Evolutionary conservation across 768 basidiomycete species (phyloP), one percentile per base, ranked within the genome.

Genomic region (Lanmaoa rubissima): DNA sequence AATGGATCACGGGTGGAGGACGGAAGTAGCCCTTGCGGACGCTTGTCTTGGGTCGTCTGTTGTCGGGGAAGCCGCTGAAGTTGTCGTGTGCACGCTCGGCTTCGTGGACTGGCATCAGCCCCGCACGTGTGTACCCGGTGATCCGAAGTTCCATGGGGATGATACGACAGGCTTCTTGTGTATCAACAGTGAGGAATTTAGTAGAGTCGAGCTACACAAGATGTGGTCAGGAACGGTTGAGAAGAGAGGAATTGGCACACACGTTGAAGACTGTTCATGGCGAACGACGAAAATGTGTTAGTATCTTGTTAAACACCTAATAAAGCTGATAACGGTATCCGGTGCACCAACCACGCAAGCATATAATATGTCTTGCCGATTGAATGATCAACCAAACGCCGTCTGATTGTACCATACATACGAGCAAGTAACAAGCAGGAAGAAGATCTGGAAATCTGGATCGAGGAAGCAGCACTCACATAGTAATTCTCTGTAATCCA

Each of bases 401-500:
- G 38, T 12, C 16, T 16, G 3, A 11, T 31, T 35, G 11, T 24
- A 32, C 17, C 44, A 44, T 34, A 48, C 13, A 44, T 34, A 48
- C 13, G 24, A 19, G 34, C 9, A 38, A 57, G 46, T 32, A 38
- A 4, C 24, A n/a, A 17, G 36, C n/a, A 26, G 8, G 16, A 57
- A 58, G 16, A 35, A 49, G 17, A 35, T 5, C 10, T 10, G 1
- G 14, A 11, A 5, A 24, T 38, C 12, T 21, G 28, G n/a, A 36
- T 57, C 13, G 13, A 36, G 5, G 26, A 47, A 41, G 31, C n/a
- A 21, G 8, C 4, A 73, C 82, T 66, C 61, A 83, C 83, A 63
- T 9, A 84, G 64, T 3, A 84, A 60, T 54, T 84, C 81, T 39
- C 75, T 74, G 61, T 84, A 84, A 59, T 83, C 82, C 67, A 84